These are phyloP conservation scores for Anastatica hierochuntica DNA, from an alignment of 345 rosid species.

Conservation along the genomic window DNA sequence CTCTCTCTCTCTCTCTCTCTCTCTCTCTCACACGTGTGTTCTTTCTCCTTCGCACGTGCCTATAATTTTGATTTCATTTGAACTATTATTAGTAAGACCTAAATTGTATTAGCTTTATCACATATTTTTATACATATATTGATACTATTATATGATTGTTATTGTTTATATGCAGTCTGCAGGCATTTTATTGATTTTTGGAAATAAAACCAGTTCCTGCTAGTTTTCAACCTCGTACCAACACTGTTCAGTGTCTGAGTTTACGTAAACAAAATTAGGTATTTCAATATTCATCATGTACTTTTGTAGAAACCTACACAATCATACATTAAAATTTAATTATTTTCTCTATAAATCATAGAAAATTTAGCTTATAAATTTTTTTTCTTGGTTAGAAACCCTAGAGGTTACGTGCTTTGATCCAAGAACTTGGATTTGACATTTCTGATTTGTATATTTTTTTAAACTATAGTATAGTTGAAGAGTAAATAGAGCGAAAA, in stretches of 20 bases:
- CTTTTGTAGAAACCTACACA: constrained; percentile 27
- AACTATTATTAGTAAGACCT: neutral
- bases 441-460: constrained; percentile 14
- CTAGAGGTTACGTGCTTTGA: constrained; percentile 27
- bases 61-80: too few species aligned
- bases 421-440: constrained; percentile 31
- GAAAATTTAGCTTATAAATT: constrained; percentile 8
- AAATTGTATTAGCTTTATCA: too few species aligned
- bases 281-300: constrained; percentile 25
- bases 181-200: constrained; percentile 20
- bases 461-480: neutral
- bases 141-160: neutral
- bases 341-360: neutral
- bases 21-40: constrained; percentile 16
- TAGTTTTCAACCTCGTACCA: constrained; percentile 27
- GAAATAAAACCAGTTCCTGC: constrained; percentile 12
- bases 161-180: constrained; percentile 3
- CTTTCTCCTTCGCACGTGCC: constrained; percentile 15
- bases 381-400: constrained; percentile 19
- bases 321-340: neutral
- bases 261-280: constrained; percentile 25
- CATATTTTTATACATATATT: neutral
- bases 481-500: neutral
- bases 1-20: constrained; percentile 1
- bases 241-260: constrained; percentile 26